A percentile compares a stretch with the other conserved stretches of the same genome.
These are phyloP conservation scores for Pterula multifida DNA, from an alignment of 1,284 basidiomycete species.

Conservation along the genomic window DNA sequence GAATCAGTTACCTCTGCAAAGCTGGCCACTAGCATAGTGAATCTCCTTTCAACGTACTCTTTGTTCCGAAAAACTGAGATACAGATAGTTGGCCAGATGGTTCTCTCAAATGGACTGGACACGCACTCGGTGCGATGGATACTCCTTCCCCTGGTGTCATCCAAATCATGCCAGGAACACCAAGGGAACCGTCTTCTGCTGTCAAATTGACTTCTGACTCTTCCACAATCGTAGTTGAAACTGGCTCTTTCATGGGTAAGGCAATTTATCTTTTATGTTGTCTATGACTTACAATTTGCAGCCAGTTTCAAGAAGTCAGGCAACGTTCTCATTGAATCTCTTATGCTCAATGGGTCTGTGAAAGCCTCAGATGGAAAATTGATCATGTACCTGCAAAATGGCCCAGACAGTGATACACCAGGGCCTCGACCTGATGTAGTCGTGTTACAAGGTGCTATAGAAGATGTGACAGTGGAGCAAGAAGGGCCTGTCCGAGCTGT, in stretches of 20 bases:
- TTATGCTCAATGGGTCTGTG: conserved; percentile 18
- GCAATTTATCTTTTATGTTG: background rate
- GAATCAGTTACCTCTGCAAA: conserved; percentile 23
- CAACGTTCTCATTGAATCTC: conserved; percentile 19
- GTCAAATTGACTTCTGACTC: conserved; percentile 20
- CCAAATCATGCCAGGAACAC: conserved; percentile 21
- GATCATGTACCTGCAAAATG: conserved; percentile 23
- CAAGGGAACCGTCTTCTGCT: conserved; percentile 22
- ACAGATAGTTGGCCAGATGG: conserved; percentile 32
- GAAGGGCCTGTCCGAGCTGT: conserved; percentile 29
- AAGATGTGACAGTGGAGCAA: conserved; percentile 24
- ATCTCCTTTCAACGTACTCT: conserved; percentile 8
- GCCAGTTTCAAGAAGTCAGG: conserved; percentile 24
- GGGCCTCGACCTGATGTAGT: conserved; percentile 18
- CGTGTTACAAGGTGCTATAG: conserved; percentile 19
- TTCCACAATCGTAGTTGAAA: conserved; percentile 20
- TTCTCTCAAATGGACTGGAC: conserved; percentile 30
- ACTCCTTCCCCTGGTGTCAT: conserved; percentile 11
- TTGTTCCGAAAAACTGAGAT: conserved; percentile 2
- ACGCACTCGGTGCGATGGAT: conserved; percentile 20
- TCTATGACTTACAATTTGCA: conserved; percentile 7
- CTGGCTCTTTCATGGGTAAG: conserved; percentile 24
- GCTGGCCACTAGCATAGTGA: conserved; percentile 28
- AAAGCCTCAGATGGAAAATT: conserved; percentile 22
- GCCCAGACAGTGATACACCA: conserved; percentile 21